phyloP scores from a whole-genome alignment of 108 stramenopile genomes.

The Epipyxis sp. region DNA sequence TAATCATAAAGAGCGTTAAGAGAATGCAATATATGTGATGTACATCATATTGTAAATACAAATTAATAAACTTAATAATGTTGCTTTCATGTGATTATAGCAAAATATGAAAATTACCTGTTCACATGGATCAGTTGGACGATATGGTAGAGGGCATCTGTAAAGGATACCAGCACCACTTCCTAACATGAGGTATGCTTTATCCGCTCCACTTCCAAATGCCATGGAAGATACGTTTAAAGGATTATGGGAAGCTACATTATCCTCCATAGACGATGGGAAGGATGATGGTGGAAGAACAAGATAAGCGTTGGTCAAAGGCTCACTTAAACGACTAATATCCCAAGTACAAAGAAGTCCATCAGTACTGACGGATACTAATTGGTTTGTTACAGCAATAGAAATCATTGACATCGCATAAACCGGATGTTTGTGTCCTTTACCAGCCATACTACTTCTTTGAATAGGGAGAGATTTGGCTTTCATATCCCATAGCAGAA shows the following conservation, averaged over 20 bases:
- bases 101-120: not conserved
- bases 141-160: not conserved
- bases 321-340: constrained; percentile 13
- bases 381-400: constrained; percentile 6
- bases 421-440: constrained; percentile 35
- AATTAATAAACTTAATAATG: too few relatives aligned
- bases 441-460: constrained; percentile 31
- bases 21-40: not conserved
- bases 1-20: not conserved
- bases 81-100: not conserved
- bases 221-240: constrained; percentile 22
- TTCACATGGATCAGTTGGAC: not conserved
- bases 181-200: not conserved
- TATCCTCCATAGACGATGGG: not conserved
- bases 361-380: constrained; percentile 33
- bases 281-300: not conserved
- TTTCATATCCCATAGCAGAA: constrained; percentile 40
- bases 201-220: not conserved
- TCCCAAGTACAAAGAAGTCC: constrained; percentile 37
- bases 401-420: constrained; percentile 31
- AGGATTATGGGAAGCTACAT: not conserved
- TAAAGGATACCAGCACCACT: not conserved
- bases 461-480: constrained; percentile 37
- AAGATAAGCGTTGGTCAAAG: not conserved
- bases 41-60: too few relatives aligned